Conservation (phyloP, 2,329 filamentous ascomycete species). For the Botrytis porri region DNA sequence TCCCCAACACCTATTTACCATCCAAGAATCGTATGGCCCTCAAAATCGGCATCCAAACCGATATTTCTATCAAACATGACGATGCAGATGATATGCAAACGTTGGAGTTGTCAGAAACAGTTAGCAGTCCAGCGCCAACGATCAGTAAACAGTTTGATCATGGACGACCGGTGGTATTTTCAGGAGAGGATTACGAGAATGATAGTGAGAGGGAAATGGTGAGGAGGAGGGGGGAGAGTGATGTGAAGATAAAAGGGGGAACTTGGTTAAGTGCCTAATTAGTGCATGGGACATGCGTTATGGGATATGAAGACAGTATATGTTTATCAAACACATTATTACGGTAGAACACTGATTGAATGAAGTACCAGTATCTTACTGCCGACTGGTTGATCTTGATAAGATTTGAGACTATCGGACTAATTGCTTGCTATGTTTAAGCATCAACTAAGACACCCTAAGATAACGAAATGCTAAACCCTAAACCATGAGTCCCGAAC, state of each 20-base stretch:
- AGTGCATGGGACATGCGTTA: not conserved
- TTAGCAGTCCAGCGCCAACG: not conserved
- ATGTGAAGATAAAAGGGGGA: not conserved
- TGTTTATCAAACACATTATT: not conserved
- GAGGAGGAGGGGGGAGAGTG: not conserved
- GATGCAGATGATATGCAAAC: not conserved
- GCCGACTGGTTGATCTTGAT: not conserved
- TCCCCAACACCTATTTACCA: not conserved
- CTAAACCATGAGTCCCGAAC: not conserved
- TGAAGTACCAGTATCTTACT: not conserved
- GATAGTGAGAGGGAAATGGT: not conserved
- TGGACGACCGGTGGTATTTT: not conserved
- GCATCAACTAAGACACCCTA: not conserved
- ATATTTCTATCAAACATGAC: constrained; percentile 7
- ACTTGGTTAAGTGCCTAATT: not conserved
- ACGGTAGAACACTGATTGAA: not conserved
- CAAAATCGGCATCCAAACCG: not conserved
- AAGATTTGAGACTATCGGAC: not conserved
- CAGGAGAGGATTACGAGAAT: not conserved
- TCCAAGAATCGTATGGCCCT: not conserved
- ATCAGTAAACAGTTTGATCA: constrained; percentile 3
- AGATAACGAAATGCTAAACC: not conserved
- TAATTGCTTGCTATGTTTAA: not conserved
- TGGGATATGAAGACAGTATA: not conserved
- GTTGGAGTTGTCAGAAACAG: not conserved